A percentile compares a stretch with the other conserved stretches of the same genome.
Evolutionary conservation across 2,329 filamentous ascomycete species (phyloP).

Genomic region (Ramichloridium luteum): DNA sequence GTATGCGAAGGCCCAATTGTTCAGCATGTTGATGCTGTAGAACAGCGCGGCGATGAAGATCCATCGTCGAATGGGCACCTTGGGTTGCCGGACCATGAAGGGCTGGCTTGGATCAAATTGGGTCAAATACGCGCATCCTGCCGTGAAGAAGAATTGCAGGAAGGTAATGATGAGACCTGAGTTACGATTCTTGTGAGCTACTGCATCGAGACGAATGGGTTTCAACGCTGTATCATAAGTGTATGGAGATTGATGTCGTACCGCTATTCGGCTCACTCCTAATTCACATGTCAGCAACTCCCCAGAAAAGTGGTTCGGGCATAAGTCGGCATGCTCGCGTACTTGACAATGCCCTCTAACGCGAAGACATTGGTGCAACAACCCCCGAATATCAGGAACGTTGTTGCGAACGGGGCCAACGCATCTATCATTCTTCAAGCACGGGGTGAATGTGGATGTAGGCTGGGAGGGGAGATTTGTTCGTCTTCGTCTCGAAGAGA

Average conservation of each 20-base stretch:
- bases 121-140: constrained; percentile 41
- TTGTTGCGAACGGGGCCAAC: constrained; percentile 39
- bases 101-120: constrained; percentile 44
- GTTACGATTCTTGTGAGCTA: not conserved
- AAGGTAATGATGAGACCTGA: constrained; percentile 52
- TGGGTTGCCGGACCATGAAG: constrained; percentile 62
- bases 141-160: constrained; percentile 47
- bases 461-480: no score
- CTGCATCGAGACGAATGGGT: no score
- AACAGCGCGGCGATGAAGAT: constrained; percentile 79
- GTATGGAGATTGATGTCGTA: constrained; percentile 26
- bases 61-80: constrained; percentile 77
- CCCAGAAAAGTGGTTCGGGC: not conserved
- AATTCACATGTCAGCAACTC: constrained; percentile 6
- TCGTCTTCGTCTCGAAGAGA: no score
- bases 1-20: constrained; percentile 96
- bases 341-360: constrained; percentile 90
- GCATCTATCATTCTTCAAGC: constrained; percentile 10
- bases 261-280: constrained; percentile 78
- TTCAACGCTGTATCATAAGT: no score
- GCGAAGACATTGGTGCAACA: constrained; percentile 97
- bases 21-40: constrained; percentile 86
- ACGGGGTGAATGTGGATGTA: no score
- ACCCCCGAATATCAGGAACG: constrained; percentile 83
- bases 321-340: constrained; percentile 28